Evolutionary conservation across 2,329 filamentous ascomycete genomes (phyloP).

Genomic region (Fusarium penzigii): DNA sequence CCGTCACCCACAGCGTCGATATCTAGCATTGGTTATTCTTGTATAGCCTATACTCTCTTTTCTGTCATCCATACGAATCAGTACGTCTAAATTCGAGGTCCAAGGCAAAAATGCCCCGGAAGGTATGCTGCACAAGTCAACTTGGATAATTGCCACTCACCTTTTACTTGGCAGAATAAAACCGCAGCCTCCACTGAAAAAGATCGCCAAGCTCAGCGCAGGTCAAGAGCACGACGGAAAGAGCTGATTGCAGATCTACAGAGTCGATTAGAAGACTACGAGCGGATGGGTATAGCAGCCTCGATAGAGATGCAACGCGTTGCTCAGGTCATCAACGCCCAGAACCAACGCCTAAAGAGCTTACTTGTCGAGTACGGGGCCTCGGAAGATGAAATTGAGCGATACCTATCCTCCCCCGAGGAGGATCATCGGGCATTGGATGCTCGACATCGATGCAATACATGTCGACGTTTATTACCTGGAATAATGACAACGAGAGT

Average conservation of each 20-base stretch:
- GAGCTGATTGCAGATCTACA: constrained; percentile 10
- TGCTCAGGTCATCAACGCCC: constrained; percentile 1
- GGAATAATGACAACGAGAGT: background rate
- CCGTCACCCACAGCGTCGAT: no score
- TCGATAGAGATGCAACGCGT: constrained; percentile 8
- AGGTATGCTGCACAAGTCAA: constrained; percentile 2
- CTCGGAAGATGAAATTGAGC: constrained; percentile 5
- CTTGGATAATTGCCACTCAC: constrained; percentile 1
- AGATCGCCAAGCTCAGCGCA: constrained; percentile 11
- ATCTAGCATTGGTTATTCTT: background rate
- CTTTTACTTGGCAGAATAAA: background rate
- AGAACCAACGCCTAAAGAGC: constrained; percentile 7
- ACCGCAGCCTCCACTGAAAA: background rate
- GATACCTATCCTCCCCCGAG: background rate
- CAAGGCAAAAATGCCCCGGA: constrained; percentile 1
- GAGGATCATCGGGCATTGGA: constrained; percentile 1
- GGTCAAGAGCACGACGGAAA: constrained; percentile 7
- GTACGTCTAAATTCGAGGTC: background rate
- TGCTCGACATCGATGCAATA: background rate
- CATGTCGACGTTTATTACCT: background rate
- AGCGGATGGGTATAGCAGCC: constrained; percentile 5
- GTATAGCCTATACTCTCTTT: background rate
- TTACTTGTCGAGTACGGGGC: constrained; percentile 3
- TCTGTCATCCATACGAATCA: background rate
- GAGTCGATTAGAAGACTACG: constrained; percentile 3